Base-by-base conservation (phyloP, 176 grass and related monocot genomes). In the Triticum urartu region DNA sequence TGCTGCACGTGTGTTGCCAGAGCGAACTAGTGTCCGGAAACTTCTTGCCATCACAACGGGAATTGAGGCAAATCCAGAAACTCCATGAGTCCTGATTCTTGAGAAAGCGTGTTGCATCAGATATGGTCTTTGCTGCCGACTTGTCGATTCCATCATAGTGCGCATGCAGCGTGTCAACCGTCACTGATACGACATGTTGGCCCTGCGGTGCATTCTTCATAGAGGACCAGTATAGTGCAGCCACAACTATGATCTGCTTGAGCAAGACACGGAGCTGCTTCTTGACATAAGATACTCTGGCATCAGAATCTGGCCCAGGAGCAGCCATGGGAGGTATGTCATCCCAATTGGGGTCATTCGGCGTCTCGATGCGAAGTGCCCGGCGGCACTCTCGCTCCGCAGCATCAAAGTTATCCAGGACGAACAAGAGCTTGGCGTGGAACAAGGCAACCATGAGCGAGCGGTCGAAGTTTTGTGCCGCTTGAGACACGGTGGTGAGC, bases 301-400 rank as follows among this genome's bases (percentile, higher is more conserved):
- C 14, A 13, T 60, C 52, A 26, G 7, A 73, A 18, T 83, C 81
- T 42, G 52, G 52, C 9, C n/a, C 82, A 9, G 12, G 26, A 60
- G 74, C 56, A 21, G 56, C 45, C 9, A 72, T 38, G 45, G 69
- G 82, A 84, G 82, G 70, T 62, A 75, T 14, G 70, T 84, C 82
- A 4, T 75, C 24, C 15, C 5, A 7, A 26, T 22, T 64, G 3
- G 82, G 82, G 25, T 84, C 70, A 4, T 28, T 12, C 25, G 56
- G 82, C 1, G 4, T 26, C 54, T 74, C 24, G 1, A 84, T 8
- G 54, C 15, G 9, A 43, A 84, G 52, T 2, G 69, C 81, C 17
- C 69, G 35, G 54, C 8, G 52, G 69, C 69, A 72, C 69, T 74
- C 69, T 2, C 17, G 18, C 11, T 75, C 68, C 1, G 70, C 24